phyloP scores from a whole-genome alignment of 257 asterid species.

The Craterostigma plantagineum region DNA sequence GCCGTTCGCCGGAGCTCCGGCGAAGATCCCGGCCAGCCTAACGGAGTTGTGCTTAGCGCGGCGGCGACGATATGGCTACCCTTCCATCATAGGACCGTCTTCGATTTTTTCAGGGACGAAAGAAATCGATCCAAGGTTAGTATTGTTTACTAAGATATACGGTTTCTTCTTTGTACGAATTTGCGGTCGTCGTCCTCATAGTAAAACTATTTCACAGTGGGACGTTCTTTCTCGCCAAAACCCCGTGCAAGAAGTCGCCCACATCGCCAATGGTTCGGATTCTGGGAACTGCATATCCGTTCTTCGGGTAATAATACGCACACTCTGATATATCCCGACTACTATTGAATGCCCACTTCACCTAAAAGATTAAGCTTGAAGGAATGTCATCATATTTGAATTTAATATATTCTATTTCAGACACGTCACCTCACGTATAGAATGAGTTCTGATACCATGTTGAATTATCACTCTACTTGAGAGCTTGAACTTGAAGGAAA shows the following conservation, averaged over 20 bases:
- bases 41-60: conserved; percentile 72
- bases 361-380: too few relatives aligned
- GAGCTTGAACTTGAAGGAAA: too few relatives aligned
- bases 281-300: conserved; percentile 87
- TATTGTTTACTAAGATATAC: background rate
- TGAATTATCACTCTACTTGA: too few relatives aligned
- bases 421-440: too few relatives aligned
- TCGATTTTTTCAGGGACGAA: conserved; percentile 63
- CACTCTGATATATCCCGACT: too few relatives aligned
- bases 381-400: too few relatives aligned
- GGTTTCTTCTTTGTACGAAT: background rate
- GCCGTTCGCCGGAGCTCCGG: conserved; percentile 50
- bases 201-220: conserved; percentile 48
- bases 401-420: too few relatives aligned
- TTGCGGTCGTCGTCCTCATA: background rate
- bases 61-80: conserved; percentile 95
- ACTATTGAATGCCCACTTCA: too few relatives aligned
- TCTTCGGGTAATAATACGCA: conserved; percentile 43
- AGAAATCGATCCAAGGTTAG: conserved; percentile 66
- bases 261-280: conserved; percentile 85
- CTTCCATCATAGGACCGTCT: conserved; percentile 43
- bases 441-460: too few relatives aligned
- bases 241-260: conserved; percentile 85
- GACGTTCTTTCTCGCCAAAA: conserved; percentile 80
- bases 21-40: conserved; percentile 85